Evolutionary conservation across 257 asterid species (phyloP), one percentile per base, ranked within the genome.

Genomic region (Gentiana straminea): DNA sequence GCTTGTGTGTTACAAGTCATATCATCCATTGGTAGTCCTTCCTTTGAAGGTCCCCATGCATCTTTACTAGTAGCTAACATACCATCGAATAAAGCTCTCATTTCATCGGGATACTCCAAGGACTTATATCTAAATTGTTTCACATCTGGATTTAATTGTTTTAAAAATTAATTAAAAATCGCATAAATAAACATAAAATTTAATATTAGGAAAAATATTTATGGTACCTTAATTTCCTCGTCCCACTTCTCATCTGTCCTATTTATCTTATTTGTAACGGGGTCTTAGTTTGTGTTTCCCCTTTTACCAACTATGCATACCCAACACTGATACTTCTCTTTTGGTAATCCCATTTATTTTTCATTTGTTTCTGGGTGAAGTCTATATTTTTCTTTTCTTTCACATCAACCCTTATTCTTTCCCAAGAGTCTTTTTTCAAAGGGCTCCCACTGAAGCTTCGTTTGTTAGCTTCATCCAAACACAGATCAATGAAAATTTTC

Each of bases 41-140:
- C 11, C 11, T 51, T 51, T 13, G 55, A 51, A 5, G 55, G 35
- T 33, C 41, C 57, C 57, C 57, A 11, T 35, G 57, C 57, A 54
- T 35, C 24, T 54, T 54, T 54, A 10, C 10, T 9, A 2, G 46
- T 54, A 3, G 58, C 58, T 54, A 11, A 7, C 13, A 36, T 13
- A 7, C 58, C 58, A 35, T 54, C 58, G 5, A 54, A 54, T 7
- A 54, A 11, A 3, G 58, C 46, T 15, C 32, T 54, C 34, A 54
- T 36, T 13, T 54, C 58, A 35, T 54, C 4, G 11, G 46, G 47
- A 54, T 36, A 54, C 1, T 36, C 58, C 43, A 54, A 36, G 3
- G 46, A 12, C 1, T 54, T 36, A n/a, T 34, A 54, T 36, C 58
- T 7, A 54, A 54, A 54, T 54, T 54, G 46, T 54, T 54, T 51